These are phyloP conservation scores for Pisolithus orientalis DNA, from an alignment of 768 basidiomycete genomes.

Conservation along the genomic window DNA sequence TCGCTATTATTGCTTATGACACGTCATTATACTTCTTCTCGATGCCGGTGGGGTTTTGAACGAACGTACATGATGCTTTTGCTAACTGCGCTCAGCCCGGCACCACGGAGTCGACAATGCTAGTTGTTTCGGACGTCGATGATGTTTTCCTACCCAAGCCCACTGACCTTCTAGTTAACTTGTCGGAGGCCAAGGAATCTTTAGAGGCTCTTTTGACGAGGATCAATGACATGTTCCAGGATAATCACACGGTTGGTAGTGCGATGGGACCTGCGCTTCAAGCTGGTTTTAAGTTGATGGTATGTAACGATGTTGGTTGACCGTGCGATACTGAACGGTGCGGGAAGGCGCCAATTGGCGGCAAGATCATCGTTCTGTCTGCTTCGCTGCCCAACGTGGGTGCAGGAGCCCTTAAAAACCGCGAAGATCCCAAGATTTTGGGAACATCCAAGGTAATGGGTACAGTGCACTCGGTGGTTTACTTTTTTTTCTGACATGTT, in stretches of 20 bases:
- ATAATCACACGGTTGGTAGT: conserved; percentile 89
- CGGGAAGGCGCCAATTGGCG: conserved; percentile 79
- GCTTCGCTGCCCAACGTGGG: conserved; percentile 84
- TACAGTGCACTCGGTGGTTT: background rate
- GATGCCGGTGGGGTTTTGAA: conserved; percentile 45
- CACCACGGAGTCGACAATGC: conserved; percentile 79
- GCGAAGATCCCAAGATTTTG: conserved; percentile 93
- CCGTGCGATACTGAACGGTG: background rate
- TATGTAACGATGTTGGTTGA: conserved; percentile 23
- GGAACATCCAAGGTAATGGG: conserved; percentile 79
- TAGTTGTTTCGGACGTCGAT: conserved; percentile 94
- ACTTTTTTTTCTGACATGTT: conserved; percentile 3
- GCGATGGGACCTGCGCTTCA: conserved; percentile 93
- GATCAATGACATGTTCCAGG: conserved; percentile 96
- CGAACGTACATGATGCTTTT: background rate
- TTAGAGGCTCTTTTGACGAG: conserved; percentile 77
- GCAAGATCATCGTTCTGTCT: conserved; percentile 86
- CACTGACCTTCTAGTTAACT: conserved; percentile 91
- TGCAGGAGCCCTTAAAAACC: conserved; percentile 86
- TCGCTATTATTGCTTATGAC: conserved; percentile 90
- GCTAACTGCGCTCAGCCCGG: conserved; percentile 42
- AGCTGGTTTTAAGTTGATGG: conserved; percentile 94
- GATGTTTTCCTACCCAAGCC: conserved; percentile 98
- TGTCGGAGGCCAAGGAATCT: conserved; percentile 74
- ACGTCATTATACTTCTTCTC: conserved; percentile 96